phyloP scores from a whole-genome alignment of 768 basidiomycete species.

The Phaffia tasmanica region DNA sequence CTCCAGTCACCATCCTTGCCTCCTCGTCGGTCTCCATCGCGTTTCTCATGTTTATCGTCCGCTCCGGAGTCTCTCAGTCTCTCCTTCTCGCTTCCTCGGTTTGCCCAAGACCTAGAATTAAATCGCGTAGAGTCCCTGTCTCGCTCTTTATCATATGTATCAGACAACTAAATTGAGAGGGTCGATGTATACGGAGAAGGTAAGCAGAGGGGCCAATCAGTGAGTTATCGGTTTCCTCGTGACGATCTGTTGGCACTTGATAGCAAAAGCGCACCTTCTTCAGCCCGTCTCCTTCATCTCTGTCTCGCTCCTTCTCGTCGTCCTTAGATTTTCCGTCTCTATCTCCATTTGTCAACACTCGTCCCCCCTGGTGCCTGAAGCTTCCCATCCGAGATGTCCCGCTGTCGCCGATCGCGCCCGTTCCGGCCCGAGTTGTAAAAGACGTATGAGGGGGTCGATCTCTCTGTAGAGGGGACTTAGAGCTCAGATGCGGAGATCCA shows the following conservation, averaged over 20 bases:
- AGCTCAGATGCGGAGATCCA: too few species aligned
- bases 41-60: too few species aligned
- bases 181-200: too few species aligned
- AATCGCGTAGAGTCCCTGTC: slow-evolving; percentile 14
- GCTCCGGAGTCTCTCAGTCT: not conserved
- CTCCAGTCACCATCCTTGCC: slow-evolving; percentile 1
- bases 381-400: too few species aligned
- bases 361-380: too few species aligned
- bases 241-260: not conserved
- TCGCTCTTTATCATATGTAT: slow-evolving; percentile 12
- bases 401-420: too few species aligned
- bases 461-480: too few species aligned
- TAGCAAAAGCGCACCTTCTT: not conserved
- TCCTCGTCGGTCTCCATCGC: not conserved
- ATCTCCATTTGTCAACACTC: too few species aligned
- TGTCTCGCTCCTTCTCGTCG: slow-evolving; percentile 4
- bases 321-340: too few species aligned
- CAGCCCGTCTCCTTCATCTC: slow-evolving; percentile 6
- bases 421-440: too few species aligned
- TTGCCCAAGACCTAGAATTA: slow-evolving; percentile 13
- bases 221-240: not conserved
- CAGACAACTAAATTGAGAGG: too few species aligned
- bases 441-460: too few species aligned
- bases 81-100: not conserved
- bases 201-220: not conserved